phyloP scores from a whole-genome alignment of 2,329 filamentous ascomycete genomes.

The Anisogramma anomala region DNA sequence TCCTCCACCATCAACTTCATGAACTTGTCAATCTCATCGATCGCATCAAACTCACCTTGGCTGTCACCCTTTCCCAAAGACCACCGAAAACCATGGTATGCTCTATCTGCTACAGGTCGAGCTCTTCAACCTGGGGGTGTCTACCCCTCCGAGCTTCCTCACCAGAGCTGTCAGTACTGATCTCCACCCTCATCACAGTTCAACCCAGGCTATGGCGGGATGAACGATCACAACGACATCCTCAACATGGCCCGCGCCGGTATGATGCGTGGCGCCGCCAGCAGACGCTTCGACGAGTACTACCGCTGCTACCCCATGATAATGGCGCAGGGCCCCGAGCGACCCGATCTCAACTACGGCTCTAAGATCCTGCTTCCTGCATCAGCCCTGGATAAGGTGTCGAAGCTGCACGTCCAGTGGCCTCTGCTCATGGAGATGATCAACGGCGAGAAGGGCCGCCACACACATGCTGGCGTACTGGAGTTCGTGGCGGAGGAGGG shows the following conservation, averaged over 20 bases:
- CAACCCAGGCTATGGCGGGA: constrained; percentile 29
- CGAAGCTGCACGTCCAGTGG: constrained; percentile 89
- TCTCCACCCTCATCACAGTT: constrained; percentile 19
- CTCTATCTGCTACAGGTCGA: no score
- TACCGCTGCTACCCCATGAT: constrained; percentile 93
- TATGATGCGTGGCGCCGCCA: constrained; percentile 34
- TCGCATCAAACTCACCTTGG: no score
- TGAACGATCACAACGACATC: constrained; percentile 38
- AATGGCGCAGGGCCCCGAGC: constrained; percentile 85
- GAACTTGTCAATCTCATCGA: no score
- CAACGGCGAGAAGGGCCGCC: constrained; percentile 68
- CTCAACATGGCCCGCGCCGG: constrained; percentile 36
- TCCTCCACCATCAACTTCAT: no score
- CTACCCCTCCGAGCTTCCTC: neutral
- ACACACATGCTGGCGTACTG: constrained; percentile 86
- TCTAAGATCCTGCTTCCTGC: constrained; percentile 98
- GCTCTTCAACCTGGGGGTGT: neutral
- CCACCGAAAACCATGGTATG: no score
- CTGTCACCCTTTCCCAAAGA: no score
- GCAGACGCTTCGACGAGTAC: constrained; percentile 91
- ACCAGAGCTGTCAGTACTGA: neutral
- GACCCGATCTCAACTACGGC: constrained; percentile 84
- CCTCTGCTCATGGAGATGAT: constrained; percentile 94
- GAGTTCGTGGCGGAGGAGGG: constrained; percentile 98
- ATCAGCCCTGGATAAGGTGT: constrained; percentile 92